phyloP scores from a whole-genome alignment of 768 basidiomycete genomes.

The Russula griseocarnosa region DNA sequence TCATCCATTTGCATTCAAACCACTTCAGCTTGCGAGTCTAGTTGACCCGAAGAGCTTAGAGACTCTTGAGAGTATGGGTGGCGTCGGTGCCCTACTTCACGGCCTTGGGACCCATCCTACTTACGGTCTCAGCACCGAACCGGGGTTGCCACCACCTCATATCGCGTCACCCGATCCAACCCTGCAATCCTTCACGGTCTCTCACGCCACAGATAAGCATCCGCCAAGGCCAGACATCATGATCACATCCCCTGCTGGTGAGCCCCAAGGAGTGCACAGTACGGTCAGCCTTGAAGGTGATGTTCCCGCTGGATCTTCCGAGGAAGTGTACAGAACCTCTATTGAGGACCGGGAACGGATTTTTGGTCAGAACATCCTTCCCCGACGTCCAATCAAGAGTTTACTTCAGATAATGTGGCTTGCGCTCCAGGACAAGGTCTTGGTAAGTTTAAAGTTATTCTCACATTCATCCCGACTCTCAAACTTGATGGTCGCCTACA shows the following conservation, averaged over 20 bases:
- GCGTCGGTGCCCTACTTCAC: slow-evolving; percentile 56
- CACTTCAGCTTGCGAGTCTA: slow-evolving; percentile 72
- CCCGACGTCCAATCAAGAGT: slow-evolving; percentile 45
- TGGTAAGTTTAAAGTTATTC: slow-evolving; percentile 40
- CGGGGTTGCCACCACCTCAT: not conserved
- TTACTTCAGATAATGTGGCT: slow-evolving; percentile 56
- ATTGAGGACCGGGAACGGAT: slow-evolving; percentile 45
- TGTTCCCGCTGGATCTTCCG: not conserved
- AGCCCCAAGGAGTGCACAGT: slow-evolving; percentile 22
- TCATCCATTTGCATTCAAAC: slow-evolving; percentile 68
- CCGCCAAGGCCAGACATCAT: slow-evolving; percentile 35
- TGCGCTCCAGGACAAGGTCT: slow-evolving; percentile 59
- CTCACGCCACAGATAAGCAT: slow-evolving; percentile 33
- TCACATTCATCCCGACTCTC: slow-evolving; percentile 1
- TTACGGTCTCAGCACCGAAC: slow-evolving; percentile 39
- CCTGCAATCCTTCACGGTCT: not conserved
- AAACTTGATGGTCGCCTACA: slow-evolving; percentile 38
- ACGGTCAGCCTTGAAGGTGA: slow-evolving; percentile 16
- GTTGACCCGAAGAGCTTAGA: slow-evolving; percentile 86
- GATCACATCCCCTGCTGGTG: slow-evolving; percentile 41
- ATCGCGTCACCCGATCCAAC: slow-evolving; percentile 7
- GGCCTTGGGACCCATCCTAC: slow-evolving; percentile 69
- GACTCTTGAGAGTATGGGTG: slow-evolving; percentile 64
- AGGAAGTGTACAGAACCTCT: slow-evolving; percentile 35
- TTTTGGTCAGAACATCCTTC: slow-evolving; percentile 52